Evolutionary conservation across 2,329 filamentous ascomycete genomes (phyloP).

Genomic region (Nemania bipapillata): DNA sequence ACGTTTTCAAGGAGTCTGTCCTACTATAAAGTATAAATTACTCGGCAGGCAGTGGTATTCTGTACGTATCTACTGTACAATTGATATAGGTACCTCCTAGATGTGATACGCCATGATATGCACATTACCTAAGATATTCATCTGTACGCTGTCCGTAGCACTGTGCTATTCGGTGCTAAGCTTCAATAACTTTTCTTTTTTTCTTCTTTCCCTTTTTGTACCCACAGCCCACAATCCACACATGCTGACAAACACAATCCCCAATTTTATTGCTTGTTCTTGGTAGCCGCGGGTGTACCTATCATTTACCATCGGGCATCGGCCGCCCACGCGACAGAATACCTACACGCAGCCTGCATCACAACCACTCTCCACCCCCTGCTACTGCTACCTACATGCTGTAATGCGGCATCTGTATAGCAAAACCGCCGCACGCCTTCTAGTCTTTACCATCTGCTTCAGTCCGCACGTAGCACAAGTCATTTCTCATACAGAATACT

Average conservation of each 20-base stretch:
- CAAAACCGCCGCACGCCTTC: slow-evolving; percentile 18
- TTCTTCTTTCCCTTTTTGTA: slow-evolving; percentile 9
- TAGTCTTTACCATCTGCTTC: not conserved
- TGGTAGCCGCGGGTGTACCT: not conserved
- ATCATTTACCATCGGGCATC: slow-evolving; percentile 25
- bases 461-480: not conserved
- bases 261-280: slow-evolving; percentile 28
- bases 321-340: slow-evolving; percentile 26
- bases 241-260: slow-evolving; percentile 35
- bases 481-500: slow-evolving; percentile 11
- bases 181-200: slow-evolving; percentile 21
- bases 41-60: no score
- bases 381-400: not conserved
- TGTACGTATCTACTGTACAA: no score
- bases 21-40: no score
- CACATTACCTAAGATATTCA: slow-evolving; percentile 20
- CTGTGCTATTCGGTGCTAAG: slow-evolving; percentile 14
- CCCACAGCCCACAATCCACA: no score
- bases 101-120: no score
- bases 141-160: slow-evolving; percentile 8
- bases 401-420: slow-evolving; percentile 27
- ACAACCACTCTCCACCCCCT: slow-evolving; percentile 19
- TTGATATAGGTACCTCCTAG: no score
- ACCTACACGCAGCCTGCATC: slow-evolving; percentile 34
- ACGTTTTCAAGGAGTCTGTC: no score